Evolutionary conservation across 1,139 yeast genomes (phyloP), one percentile per base, ranked within the genome.

Genomic region (Arxiozyma bovina): DNA sequence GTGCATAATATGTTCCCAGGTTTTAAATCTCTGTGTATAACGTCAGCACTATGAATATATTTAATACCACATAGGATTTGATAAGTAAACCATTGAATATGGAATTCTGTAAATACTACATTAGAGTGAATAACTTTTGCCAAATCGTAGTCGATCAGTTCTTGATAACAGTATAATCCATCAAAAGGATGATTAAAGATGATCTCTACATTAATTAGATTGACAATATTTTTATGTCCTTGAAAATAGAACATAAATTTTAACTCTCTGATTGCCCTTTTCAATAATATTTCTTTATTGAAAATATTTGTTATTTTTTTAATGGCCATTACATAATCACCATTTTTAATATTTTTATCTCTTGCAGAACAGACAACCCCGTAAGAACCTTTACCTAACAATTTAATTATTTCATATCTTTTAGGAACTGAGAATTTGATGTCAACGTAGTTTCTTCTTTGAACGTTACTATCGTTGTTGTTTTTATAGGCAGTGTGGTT

Each of bases 351-450:
- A 1, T 64, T 47, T 22, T 66, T 71, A 67, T 91, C 96, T 15
- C 83, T 67, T 0, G 95, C 97, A 6, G 89, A 79, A 63, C 93
- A 86, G 3, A 93, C 98, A 0, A 85, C 81, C 1, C 98, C 98
- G 68, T 88, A 91, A 0, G 96, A 83, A 0, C 98, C 98, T 61
- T 84, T 82, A 0, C 98, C 98, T 51, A 91, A 74, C 1, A 84
- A 77, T 46, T 78, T 77, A 44, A 79, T 72, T 17, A 91, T 75
- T 54, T 77, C 76, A 69, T 90, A 93, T 50, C 88, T 73, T 1
- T 79, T 70, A 57, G 85, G 85, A 48, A 88, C 75, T 45, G 81
- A 81, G 68, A 90, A 87, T 54, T 81, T 77, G 5, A 78, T 76
- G 56, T 72, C 67, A 41, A 74, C 76, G 56, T 71, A 75, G 3